phyloP scores from a whole-genome alignment of 192 early-diverging fungal genomes.

The Coemansia umbellata region DNA sequence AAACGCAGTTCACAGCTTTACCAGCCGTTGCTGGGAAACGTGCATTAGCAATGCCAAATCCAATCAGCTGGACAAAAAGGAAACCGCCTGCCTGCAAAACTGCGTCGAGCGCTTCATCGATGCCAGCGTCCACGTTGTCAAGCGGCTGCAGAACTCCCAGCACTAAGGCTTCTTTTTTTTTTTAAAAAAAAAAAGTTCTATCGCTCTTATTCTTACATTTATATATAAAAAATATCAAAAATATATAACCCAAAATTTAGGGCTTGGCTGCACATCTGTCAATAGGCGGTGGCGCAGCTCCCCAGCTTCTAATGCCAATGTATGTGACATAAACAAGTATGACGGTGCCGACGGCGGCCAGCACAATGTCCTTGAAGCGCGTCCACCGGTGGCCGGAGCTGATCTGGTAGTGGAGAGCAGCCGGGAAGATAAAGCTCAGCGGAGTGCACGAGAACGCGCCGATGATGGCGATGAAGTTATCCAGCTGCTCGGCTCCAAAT shows the following conservation, averaged over 20 bases:
- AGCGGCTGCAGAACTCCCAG: conserved; percentile 44
- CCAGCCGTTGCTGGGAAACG: conserved; percentile 66
- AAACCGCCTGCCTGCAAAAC: conserved; percentile 61
- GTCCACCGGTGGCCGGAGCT: conserved; percentile 44
- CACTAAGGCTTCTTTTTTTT: conserved; percentile 1
- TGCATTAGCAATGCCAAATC: conserved; percentile 53
- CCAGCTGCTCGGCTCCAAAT: conserved; percentile 72
- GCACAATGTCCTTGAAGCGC: conserved; percentile 54
- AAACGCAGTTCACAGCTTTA: conserved; percentile 58
- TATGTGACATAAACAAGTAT: conserved; percentile 82
- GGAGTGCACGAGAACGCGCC: conserved; percentile 77
- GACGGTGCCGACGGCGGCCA: conserved; percentile 64
- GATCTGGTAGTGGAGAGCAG: conserved; percentile 74
- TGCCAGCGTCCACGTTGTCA: conserved; percentile 57
- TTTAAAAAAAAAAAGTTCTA: not conserved
- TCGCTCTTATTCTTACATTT: no score
- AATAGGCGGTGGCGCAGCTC: conserved; percentile 16
- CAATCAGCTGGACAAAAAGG: conserved; percentile 54
- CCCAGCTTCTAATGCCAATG: conserved; percentile 46
- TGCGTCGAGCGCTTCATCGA: conserved; percentile 72
- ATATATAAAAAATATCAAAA: no score
- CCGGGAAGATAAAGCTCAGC: conserved; percentile 81
- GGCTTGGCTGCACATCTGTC: conserved; percentile 22
- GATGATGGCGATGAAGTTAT: conserved; percentile 82
- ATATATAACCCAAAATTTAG: no score